These are phyloP conservation scores for Lolium multiflorum DNA, from an alignment of 176 grass and related monocot genomes.

Conservation along the genomic window DNA sequence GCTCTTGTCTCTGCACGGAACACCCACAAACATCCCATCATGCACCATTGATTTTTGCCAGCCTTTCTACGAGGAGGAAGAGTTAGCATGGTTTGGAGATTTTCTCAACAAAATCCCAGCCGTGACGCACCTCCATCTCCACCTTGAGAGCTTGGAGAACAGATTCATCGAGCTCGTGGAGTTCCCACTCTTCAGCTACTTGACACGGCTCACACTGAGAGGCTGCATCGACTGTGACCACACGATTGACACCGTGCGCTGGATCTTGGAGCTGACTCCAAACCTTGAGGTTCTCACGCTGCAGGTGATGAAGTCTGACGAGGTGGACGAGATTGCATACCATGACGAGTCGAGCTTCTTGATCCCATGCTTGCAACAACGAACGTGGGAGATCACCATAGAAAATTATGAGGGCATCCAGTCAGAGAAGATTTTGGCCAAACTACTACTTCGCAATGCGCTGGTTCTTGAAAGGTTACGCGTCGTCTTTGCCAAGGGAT, in stretches of 20 bases:
- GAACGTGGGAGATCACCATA: background rate
- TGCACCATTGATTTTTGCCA: background rate
- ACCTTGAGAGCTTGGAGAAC: background rate
- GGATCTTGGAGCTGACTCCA: background rate
- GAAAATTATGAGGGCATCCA: background rate
- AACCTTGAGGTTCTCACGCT: background rate
- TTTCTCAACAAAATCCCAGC: background rate
- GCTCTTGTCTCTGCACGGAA: background rate
- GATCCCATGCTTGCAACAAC: background rate
- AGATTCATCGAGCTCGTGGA: background rate
- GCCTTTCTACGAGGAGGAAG: background rate
- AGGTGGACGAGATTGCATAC: too few relatives aligned
- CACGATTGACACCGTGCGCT: too few relatives aligned
- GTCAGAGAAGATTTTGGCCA: too few relatives aligned
- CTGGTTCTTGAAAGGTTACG: too few relatives aligned
- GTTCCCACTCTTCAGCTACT: background rate
- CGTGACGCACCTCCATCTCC: background rate
- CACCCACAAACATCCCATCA: background rate
- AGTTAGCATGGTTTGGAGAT: background rate
- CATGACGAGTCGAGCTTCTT: too few relatives aligned
- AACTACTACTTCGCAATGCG: too few relatives aligned
- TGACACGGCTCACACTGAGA: background rate
- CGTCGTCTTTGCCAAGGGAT: background rate
- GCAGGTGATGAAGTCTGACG: background rate
- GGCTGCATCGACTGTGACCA: too few relatives aligned